These are phyloP conservation scores for Erodium chrysanthum DNA, from an alignment of 441 rosid genomes.

Conservation along the genomic window DNA sequence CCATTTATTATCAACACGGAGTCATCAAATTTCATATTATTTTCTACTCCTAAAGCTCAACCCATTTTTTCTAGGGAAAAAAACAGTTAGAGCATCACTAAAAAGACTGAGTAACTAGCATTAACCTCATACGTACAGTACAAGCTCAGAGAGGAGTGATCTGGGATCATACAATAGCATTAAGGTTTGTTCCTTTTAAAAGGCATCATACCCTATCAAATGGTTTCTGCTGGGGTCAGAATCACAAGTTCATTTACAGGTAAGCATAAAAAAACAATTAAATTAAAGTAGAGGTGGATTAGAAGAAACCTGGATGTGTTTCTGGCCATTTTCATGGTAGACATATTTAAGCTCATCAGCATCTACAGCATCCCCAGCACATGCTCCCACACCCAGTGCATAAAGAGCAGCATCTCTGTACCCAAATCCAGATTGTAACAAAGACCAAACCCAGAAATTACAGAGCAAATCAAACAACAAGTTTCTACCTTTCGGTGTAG, in stretches of 20 bases:
- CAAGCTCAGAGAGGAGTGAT: background rate
- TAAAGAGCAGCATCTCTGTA: constrained; percentile 68
- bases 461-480: background rate
- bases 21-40: background rate
- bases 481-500: constrained; percentile 2
- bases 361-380: constrained; percentile 63
- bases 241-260: background rate
- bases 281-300: background rate
- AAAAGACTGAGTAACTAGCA: background rate
- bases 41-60: background rate
- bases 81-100: background rate
- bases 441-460: background rate
- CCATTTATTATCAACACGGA: background rate
- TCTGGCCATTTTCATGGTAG: constrained; percentile 62
- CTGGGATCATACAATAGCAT: background rate
- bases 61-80: background rate
- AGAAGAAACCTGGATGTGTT: constrained; percentile 40
- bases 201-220: background rate
- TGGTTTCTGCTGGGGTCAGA: background rate
- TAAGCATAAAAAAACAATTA: background rate
- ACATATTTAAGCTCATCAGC: constrained; percentile 67
- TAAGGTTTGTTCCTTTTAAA: background rate
- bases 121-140: background rate
- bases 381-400: constrained; percentile 86
- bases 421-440: constrained; percentile 4